Evolutionary conservation across 2,329 filamentous ascomycete genomes (phyloP), one percentile per base, ranked within the genome.

Genomic region (Epichloe typhina): DNA sequence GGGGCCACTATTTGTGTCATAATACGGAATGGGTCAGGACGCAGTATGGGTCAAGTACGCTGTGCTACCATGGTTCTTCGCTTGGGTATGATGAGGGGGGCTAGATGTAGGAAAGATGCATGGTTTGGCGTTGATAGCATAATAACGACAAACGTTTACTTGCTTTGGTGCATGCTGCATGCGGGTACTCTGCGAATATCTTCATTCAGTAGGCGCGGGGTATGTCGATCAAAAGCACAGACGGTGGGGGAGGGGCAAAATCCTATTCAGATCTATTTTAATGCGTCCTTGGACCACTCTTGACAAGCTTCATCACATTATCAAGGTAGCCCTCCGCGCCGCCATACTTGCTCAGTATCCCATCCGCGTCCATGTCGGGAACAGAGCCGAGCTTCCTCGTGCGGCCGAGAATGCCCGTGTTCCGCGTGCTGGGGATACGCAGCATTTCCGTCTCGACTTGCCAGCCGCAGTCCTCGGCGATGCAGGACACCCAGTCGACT

Each of bases 351-450:
- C 61, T 56, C 13, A 81, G 59, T 19, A 84, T 59, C 1, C 63
- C 61, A 12, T 65, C 51, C 21, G 79, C 58, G 46, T 76, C 67
- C 8, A 35, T 13, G 15, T 33, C 52, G 9, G 39, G 12, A 11
- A 31, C 17, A 17, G 35, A 3, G 7, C 11, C 4, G n/a, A n/a
- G n/a, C 31, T 4, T 49, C 3, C 38, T 47, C 2, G 13, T 31
- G 46, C 67, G 66, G 4, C 90, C 90, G 40, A 97, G 63, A 33
- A 98, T 71, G 1, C 83, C 88, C 17, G 83, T 81, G 65, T 97
- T 97, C 54, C 93, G 75, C 39, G 91, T 96, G 64, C 87, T 94
- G 1, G 93, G 93, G 55, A 98, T 97, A 44, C 91, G 76, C 59
- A 98, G 67, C 72, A 93, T 82, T 60, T 95, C 91, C 55, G 77